Conservation (phyloP, 306 rosid genomes). For the Vigna hirtella region DNA sequence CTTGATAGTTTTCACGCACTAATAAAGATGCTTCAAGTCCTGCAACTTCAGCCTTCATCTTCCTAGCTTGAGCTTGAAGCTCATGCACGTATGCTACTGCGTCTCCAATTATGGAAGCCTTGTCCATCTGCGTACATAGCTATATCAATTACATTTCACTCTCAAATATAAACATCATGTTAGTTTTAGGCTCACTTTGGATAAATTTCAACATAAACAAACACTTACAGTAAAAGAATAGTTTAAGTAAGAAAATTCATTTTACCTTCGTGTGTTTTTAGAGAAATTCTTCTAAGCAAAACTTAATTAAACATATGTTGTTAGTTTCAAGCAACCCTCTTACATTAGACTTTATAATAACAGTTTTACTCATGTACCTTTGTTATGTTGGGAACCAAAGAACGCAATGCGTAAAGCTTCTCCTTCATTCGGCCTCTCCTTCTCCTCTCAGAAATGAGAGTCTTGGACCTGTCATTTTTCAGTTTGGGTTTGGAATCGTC, state of each 20-base stretch:
- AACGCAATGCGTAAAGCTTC: slow-evolving; percentile 81
- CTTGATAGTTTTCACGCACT: slow-evolving; percentile 52
- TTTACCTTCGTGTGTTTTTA: not conserved
- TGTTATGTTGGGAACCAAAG: slow-evolving; percentile 90
- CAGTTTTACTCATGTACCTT: slow-evolving; percentile 57
- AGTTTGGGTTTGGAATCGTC: slow-evolving; percentile 43
- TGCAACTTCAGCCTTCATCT: slow-evolving; percentile 73
- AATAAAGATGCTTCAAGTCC: slow-evolving; percentile 70
- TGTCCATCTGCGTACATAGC: slow-evolving; percentile 73
- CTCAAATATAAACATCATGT: not conserved
- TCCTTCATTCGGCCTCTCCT: slow-evolving; percentile 92
- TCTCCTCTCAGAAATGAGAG: slow-evolving; percentile 80
- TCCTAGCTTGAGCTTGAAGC: slow-evolving; percentile 75
- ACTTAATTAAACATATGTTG: not conserved
- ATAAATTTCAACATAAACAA: not conserved
- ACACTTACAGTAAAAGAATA: not conserved
- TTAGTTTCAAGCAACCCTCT: not conserved
- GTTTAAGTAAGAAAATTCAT: not conserved
- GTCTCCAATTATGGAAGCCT: slow-evolving; percentile 94
- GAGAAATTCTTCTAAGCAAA: not conserved
- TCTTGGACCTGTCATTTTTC: slow-evolving; percentile 74
- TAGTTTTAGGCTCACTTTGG: not conserved
- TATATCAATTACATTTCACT: not conserved
- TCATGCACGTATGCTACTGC: slow-evolving; percentile 76
- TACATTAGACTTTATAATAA: not conserved